Evolutionary conservation across 768 basidiomycete genomes (phyloP).

Genomic region (Kwoniella bestiolae): DNA sequence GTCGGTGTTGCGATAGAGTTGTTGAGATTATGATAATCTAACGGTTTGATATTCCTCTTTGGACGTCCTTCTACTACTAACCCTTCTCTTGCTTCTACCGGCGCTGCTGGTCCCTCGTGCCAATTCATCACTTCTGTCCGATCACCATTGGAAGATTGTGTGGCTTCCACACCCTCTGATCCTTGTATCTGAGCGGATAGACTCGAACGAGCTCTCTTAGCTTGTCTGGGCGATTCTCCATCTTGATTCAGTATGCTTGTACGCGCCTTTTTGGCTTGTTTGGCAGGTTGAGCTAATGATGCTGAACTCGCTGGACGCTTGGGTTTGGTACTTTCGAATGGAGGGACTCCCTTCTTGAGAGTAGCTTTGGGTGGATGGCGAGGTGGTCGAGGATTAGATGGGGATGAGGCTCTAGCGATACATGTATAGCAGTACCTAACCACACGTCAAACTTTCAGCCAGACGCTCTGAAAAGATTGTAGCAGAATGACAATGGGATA

Average conservation of each 20-base stretch:
- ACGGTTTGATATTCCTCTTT: conserved; percentile 49
- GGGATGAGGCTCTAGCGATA: conserved; percentile 22
- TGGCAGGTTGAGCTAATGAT: not conserved
- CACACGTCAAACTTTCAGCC: too few species aligned
- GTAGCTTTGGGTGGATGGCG: conserved; percentile 40
- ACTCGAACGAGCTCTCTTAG: conserved; percentile 16
- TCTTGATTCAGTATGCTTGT: too few species aligned
- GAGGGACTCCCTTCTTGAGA: conserved; percentile 26
- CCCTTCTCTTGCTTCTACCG: conserved; percentile 1
- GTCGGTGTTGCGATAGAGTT: conserved; percentile 54
- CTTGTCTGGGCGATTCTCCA: not conserved
- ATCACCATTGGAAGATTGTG: too few species aligned
- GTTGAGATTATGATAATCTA: conserved; percentile 55
- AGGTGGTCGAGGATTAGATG: conserved; percentile 37
- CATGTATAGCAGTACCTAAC: conserved; percentile 49
- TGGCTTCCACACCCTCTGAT: not conserved
- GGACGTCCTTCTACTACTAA: conserved; percentile 23
- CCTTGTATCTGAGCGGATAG: not conserved
- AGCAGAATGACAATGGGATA: too few species aligned
- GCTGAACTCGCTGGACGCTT: conserved; percentile 18
- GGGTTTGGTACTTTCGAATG: conserved; percentile 6
- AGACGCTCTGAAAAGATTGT: too few species aligned
- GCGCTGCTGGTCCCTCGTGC: too few species aligned
- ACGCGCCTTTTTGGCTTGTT: conserved; percentile 11
- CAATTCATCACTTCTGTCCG: too few species aligned